These are phyloP conservation scores for Suillus fuscotomentosus DNA, from an alignment of 768 basidiomycete genomes.

Conservation along the genomic window DNA sequence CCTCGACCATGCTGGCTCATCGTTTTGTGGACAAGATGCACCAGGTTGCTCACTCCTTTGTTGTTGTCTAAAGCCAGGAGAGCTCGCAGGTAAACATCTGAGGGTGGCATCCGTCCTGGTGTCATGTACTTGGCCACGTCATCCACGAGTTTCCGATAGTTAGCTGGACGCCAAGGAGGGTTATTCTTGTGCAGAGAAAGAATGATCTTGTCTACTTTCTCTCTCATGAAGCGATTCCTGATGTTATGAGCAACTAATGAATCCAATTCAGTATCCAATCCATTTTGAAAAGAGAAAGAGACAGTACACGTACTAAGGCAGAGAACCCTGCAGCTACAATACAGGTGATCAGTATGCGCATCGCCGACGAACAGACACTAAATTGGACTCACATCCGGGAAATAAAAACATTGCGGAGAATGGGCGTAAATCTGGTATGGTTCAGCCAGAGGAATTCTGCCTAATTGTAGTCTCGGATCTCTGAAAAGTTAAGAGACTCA, in stretches of 20 bases:
- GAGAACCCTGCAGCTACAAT: constrained; percentile 43
- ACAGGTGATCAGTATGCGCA: not conserved
- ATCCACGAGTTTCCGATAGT: constrained; percentile 12
- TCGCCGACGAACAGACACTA: not conserved
- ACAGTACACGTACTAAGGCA: constrained; percentile 41
- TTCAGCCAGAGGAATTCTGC: constrained; percentile 7
- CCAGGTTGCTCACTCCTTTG: constrained; percentile 19
- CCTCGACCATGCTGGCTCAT: not conserved
- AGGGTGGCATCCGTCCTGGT: not conserved
- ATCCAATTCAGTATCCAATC: constrained; percentile 14
- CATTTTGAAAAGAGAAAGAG: not conserved
- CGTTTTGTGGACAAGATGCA: constrained; percentile 22
- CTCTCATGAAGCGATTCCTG: not conserved
- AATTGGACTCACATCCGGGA: constrained; percentile 44
- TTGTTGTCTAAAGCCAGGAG: constrained; percentile 15
- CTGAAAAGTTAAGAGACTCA: constrained; percentile 11
- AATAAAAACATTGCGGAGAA: constrained; percentile 38
- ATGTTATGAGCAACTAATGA: constrained; percentile 35
- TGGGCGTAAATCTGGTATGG: constrained; percentile 14
- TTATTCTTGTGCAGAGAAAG: constrained; percentile 10
- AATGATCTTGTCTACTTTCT: constrained; percentile 7
- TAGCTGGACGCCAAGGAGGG: constrained; percentile 5
- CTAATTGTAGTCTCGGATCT: not conserved
- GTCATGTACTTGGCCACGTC: constrained; percentile 4
- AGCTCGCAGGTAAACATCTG: constrained; percentile 12